Base-by-base conservation (phyloP, 202 grass and related monocot genomes). In the Musa balbisiana region DNA sequence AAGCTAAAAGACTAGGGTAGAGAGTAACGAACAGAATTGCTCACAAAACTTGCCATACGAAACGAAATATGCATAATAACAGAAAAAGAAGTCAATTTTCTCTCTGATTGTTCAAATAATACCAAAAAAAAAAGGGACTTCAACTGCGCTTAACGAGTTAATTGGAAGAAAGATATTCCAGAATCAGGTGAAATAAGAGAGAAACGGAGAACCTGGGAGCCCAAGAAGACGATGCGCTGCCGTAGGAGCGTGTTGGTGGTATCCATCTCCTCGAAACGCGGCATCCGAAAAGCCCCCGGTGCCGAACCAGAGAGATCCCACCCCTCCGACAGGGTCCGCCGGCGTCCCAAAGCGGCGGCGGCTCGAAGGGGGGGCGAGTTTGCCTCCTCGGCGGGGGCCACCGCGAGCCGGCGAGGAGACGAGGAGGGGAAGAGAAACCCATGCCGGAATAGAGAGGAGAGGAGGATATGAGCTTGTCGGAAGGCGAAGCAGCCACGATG, bases 181-280 rank as follows among this genome's bases (percentile, higher is more conserved):
- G 65, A 26, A 68, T 33, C 17, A 33, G 12, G 26, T 66, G 21
- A 68, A 52, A 22, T 67, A 26, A 71, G 60, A 75, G 19, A n/a
- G 49, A 52, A 33, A 50, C 64, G 22, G 11, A 26, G 73, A 73
- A 98, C 91, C 83, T 90, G 87, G 51, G 85, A 89, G 19, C 85
- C 91, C 14, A 98, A 73, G 64, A 98, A 98, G 79, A 98, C 80
- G 79, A 93, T 89, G 62, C 90, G 79, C 71, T 98, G 91, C 62
- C 80, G 79, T 29, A 98, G 91, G 58, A 98, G 90, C 94, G 87
- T 86, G 81, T 88, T 89, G 20, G 87, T 88, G 53, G 85, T 80
- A 53, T 98, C 87, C 29, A 93, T 68, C 27, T 93, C 88, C 78
- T 98, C 85, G 14, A 87, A 64, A 22, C 79, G 70, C 9, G 66